Conservation (phyloP, 331 rosid genomes). For the Erythrophleum ivorense region DNA sequence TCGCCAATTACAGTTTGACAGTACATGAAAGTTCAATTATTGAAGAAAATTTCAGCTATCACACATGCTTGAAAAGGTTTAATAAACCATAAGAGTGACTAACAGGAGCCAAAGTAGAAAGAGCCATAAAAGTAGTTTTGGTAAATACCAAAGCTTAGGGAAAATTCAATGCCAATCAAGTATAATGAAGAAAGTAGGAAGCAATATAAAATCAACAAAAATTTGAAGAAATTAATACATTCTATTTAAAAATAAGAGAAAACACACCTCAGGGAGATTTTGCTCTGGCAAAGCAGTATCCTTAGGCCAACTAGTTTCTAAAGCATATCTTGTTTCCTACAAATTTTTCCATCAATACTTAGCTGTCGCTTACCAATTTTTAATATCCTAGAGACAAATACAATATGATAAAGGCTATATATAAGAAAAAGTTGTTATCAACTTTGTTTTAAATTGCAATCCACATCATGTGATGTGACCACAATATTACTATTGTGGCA, state of each 20-base stretch:
- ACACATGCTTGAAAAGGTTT: slow-evolving; percentile 15
- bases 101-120: slow-evolving; percentile 9
- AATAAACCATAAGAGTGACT: slow-evolving; percentile 28
- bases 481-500: too few species aligned
- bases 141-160: slow-evolving; percentile 12
- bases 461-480: too few species aligned
- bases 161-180: slow-evolving; percentile 19
- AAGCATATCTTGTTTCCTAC: slow-evolving; percentile 58
- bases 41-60: slow-evolving; percentile 1
- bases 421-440: neutral
- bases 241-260: neutral
- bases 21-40: slow-evolving; percentile 17
- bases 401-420: slow-evolving; percentile 13
- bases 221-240: neutral
- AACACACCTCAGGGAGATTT: slow-evolving; percentile 77
- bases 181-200: slow-evolving; percentile 1
- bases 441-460: too few species aligned
- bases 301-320: slow-evolving; percentile 48
- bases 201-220: slow-evolving; percentile 14
- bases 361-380: neutral
- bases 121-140: neutral
- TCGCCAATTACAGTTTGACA: neutral
- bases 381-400: neutral
- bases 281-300: slow-evolving; percentile 49
- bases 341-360: slow-evolving; percentile 35